Conservation (phyloP, 2,329 filamentous ascomycete genomes). For the Elsinoe batatas region DNA sequence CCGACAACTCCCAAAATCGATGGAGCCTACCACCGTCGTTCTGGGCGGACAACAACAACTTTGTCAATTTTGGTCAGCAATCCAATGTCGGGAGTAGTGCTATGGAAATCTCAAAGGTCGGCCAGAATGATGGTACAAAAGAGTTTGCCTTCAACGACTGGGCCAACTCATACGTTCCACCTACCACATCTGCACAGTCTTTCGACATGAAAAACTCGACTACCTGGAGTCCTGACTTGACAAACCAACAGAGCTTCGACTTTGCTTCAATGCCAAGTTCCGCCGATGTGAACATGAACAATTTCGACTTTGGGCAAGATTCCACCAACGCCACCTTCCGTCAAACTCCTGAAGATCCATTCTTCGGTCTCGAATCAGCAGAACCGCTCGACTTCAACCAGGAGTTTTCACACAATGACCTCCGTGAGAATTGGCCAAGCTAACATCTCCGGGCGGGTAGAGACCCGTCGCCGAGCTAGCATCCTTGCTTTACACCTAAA, state of each 20-base stretch:
- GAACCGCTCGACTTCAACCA: slow-evolving; percentile 22
- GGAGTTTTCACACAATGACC: slow-evolving; percentile 22
- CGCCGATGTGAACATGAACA: background rate
- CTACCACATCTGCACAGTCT: slow-evolving; percentile 2
- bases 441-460: slow-evolving; percentile 15
- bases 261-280: background rate
- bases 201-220: background rate
- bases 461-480: slow-evolving; percentile 6
- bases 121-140: background rate
- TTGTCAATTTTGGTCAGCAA: slow-evolving; percentile 7
- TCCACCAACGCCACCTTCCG: slow-evolving; percentile 16
- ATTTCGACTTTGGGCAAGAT: slow-evolving; percentile 15
- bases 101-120: background rate
- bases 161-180: background rate
- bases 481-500: background rate
- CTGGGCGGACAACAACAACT: slow-evolving; percentile 13
- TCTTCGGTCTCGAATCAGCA: slow-evolving; percentile 25
- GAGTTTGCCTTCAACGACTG: slow-evolving; percentile 14
- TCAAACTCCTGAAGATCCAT: slow-evolving; percentile 17
- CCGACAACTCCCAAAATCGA: slow-evolving; percentile 12
- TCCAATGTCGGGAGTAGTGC: background rate
- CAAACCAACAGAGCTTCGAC: background rate
- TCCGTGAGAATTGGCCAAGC: slow-evolving; percentile 17
- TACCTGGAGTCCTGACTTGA: background rate
- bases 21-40: slow-evolving; percentile 17